Conservation (phyloP, 1,284 basidiomycete species). For the Cryptococcus hybrid region DNA sequence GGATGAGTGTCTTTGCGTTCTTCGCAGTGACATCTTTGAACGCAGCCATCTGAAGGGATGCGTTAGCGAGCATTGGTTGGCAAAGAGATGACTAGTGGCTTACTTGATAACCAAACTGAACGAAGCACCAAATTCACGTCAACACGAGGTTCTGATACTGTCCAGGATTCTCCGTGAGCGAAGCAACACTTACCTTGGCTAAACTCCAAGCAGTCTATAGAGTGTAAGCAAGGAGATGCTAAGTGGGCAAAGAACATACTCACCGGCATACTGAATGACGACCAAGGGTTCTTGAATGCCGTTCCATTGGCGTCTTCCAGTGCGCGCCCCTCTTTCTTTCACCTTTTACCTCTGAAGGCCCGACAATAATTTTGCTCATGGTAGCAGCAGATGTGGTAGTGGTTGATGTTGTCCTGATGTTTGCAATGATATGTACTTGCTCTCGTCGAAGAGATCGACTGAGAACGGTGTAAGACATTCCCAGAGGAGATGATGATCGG, state of each 20-base stretch:
- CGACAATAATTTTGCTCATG: background rate
- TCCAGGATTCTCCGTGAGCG: background rate
- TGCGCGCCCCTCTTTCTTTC: constrained; percentile 21
- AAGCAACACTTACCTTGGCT: background rate
- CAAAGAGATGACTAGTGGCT: background rate
- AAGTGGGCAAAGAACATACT: constrained; percentile 1
- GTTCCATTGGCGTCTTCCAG: constrained; percentile 38
- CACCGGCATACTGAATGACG: constrained; percentile 40
- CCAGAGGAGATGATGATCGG: too few relatives aligned
- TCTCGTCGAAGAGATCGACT: too few relatives aligned
- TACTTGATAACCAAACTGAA: constrained; percentile 10
- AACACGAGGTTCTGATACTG: background rate
- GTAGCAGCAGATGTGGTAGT: background rate
- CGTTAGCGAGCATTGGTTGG: background rate
- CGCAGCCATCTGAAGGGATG: background rate
- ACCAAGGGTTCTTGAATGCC: constrained; percentile 54
- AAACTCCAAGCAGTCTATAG: background rate
- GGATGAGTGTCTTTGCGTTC: constrained; percentile 19
- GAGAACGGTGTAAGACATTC: too few relatives aligned
- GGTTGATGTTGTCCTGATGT: too few relatives aligned
- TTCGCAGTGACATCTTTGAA: constrained; percentile 16
- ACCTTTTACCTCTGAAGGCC: background rate
- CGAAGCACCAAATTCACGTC: background rate
- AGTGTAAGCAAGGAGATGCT: background rate
- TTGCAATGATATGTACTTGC: too few relatives aligned